These are phyloP conservation scores for Handroanthus guayacan DNA, from an alignment of 257 asterid genomes.

Conservation along the genomic window DNA sequence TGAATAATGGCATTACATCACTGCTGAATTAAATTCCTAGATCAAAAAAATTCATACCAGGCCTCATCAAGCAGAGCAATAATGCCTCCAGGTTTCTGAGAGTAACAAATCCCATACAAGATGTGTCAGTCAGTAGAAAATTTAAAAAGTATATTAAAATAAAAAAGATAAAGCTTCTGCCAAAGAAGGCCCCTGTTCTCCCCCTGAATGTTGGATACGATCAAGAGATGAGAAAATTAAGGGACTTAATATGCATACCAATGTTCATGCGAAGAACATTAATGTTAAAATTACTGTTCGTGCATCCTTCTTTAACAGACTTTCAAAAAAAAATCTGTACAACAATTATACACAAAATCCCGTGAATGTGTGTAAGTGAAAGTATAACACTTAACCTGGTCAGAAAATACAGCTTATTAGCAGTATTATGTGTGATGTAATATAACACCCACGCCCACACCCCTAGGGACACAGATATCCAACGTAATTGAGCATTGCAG, in stretches of 20 bases:
- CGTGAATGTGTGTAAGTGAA: no score
- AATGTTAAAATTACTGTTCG: not conserved
- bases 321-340: not conserved
- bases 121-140: slow-evolving; percentile 3
- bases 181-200: not conserved
- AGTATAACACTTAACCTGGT: not conserved
- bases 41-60: slow-evolving; percentile 61
- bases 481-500: not conserved
- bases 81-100: slow-evolving; percentile 96
- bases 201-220: not conserved
- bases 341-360: not conserved
- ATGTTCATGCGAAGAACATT: not conserved
- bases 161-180: not conserved
- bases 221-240: not conserved
- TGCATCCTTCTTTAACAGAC: not conserved
- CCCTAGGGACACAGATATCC: not conserved
- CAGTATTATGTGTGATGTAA: not conserved
- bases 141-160: slow-evolving; percentile 14
- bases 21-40: not conserved
- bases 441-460: not conserved
- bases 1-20: slow-evolving; percentile 14
- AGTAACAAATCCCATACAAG: slow-evolving; percentile 30
- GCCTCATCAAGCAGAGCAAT: slow-evolving; percentile 97
- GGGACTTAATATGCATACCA: not conserved
- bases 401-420: not conserved